Base-by-base conservation (phyloP, 2,329 filamentous ascomycete genomes). In the Calonectria crousiana region DNA sequence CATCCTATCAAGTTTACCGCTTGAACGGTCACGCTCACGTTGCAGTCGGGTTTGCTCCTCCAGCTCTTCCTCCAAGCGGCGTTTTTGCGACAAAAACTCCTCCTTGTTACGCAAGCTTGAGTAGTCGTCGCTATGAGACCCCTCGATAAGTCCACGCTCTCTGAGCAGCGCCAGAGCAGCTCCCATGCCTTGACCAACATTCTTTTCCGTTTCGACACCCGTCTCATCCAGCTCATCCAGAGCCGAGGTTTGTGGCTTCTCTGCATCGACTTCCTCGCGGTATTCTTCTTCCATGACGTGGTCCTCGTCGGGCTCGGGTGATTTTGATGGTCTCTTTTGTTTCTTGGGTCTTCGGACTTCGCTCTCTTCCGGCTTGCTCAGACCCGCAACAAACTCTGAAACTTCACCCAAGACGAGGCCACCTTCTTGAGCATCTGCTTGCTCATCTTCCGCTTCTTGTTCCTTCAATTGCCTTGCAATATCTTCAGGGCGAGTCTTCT, bases 361-460 rank as follows among this genome's bases (percentile, higher is more conserved):
- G 4, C 89, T 86, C 10, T 89, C 88, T 26, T 88, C 90, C 18
- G 93, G 91, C 73, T 93, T 94, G 81, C 93, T 94, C 70, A 99
- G 86, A 69, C 95, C 95, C 32, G 95, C 94, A 36, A 99, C 94
- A 80, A 99, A 99, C 80, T 98, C 96, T 0, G 95, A 95, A 0
- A 96, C 98, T 82, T 98, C 97, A 74, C 98, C 96, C 72, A 99
- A 96, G n/a, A 98, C 91, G 2, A 99, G 88, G 1, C 95, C 96
- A 36, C 85, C 86, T 3, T 80, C 82, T 51, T 85, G 82, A 6
- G 73, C 78, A 32, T 81, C 83, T 9, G 81, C 79, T 2, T 87
- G 88, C 41, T 89, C 88, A 13, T 85, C 81, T 4, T 91, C 87
- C 0, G 89, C 86, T 30, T 90, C 89, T 65, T 93, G 92, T 36